phyloP scores from a whole-genome alignment of 163 green algal genomes.

The Chlamydomonas reinhardtii region DNA sequence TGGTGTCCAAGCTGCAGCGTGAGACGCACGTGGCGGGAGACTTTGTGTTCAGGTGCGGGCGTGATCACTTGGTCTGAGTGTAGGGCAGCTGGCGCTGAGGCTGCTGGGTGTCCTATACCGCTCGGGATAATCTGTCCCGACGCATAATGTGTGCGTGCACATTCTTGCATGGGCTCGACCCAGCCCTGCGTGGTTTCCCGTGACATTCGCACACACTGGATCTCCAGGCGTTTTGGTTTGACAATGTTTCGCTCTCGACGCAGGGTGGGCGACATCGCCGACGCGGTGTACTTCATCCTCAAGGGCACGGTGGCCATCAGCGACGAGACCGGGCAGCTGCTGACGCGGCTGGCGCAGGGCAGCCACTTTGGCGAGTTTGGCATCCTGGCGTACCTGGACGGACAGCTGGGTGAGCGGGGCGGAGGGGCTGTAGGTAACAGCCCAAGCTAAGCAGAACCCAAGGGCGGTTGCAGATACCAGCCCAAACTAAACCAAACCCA shows the following conservation, averaged over 20 bases:
- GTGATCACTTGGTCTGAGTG: neutral
- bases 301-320: slow-evolving; percentile 40
- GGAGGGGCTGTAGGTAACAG: neutral
- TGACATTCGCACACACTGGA: too few relatives aligned
- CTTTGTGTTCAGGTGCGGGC: slow-evolving; percentile 38
- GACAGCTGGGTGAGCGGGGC: slow-evolving; percentile 23
- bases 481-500: too few relatives aligned
- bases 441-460: too few relatives aligned
- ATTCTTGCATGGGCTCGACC: too few relatives aligned
- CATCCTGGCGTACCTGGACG: slow-evolving; percentile 54
- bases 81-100: too few relatives aligned
- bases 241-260: too few relatives aligned
- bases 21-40: slow-evolving; percentile 44
- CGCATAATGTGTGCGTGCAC: too few relatives aligned
- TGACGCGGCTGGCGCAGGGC: slow-evolving; percentile 32
- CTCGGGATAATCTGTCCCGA: too few relatives aligned
- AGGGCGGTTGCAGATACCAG: too few relatives aligned
- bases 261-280: slow-evolving; percentile 49
- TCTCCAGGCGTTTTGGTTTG: too few relatives aligned
- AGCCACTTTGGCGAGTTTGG: slow-evolving; percentile 55
- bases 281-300: slow-evolving; percentile 54
- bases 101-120: too few relatives aligned
- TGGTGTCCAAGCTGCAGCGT: slow-evolving; percentile 41
- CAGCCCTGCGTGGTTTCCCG: too few relatives aligned
- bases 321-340: slow-evolving; percentile 33